A percentile compares a stretch with the other conserved stretches of the same genome.
Conservation (phyloP, 257 asterid genomes). For the Mentha longifolia region DNA sequence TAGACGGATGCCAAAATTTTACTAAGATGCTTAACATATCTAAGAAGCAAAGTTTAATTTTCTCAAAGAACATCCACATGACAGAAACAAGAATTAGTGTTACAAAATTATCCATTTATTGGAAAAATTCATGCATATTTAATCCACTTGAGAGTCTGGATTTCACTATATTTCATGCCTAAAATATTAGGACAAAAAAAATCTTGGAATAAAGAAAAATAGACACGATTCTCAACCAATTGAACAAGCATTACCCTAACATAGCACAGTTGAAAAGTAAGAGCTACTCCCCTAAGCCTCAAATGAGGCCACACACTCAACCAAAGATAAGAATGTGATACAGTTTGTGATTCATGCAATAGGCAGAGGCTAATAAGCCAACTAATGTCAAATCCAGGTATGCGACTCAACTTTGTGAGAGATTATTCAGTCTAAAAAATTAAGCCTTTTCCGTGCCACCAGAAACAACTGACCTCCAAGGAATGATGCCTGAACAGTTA, state of each 20-base stretch:
- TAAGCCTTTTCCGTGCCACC: slow-evolving; percentile 21
- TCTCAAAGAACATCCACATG: background rate
- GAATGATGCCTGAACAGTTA: slow-evolving; percentile 91
- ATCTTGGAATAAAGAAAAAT: too few relatives aligned
- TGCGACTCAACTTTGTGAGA: slow-evolving; percentile 13
- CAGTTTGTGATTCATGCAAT: too few relatives aligned
- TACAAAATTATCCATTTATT: background rate
- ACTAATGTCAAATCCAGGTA: background rate
- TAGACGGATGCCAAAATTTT: background rate
- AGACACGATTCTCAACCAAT: too few relatives aligned
- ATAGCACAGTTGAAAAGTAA: too few relatives aligned
- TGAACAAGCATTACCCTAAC: too few relatives aligned
- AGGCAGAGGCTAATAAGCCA: too few relatives aligned
- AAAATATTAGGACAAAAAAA: background rate
- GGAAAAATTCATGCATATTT: background rate
- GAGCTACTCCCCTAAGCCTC: too few relatives aligned
- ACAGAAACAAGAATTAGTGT: background rate
- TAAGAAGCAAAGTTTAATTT: background rate
- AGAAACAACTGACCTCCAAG: slow-evolving; percentile 78
- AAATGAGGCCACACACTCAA: too few relatives aligned
- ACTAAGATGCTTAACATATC: background rate
- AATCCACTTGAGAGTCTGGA: background rate
- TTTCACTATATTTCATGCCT: background rate
- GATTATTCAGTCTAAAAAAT: background rate
- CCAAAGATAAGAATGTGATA: background rate